Percentiles rank a stretch among this genome's conserved stretches.
Conservation (phyloP, 306 rosid genomes). For the Lagenaria siceraria region DNA sequence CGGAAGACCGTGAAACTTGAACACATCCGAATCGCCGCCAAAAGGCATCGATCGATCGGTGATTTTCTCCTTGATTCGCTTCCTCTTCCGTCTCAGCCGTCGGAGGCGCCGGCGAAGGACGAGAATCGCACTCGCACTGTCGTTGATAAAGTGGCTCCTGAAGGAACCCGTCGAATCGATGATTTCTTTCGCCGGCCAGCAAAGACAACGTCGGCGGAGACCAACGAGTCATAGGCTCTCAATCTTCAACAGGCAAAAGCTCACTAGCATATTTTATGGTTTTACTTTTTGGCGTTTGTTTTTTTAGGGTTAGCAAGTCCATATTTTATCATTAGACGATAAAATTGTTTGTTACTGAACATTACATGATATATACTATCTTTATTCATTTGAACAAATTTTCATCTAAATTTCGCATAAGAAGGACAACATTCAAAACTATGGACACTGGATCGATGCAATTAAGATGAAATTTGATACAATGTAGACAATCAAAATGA, state of each 20-base stretch:
- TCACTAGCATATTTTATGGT: not conserved
- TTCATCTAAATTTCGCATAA: not conserved
- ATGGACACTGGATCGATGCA: not conserved
- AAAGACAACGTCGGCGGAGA: conserved; percentile 13
- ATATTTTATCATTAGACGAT: not conserved
- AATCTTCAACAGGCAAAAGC: not conserved
- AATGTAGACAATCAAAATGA: not conserved
- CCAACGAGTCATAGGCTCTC: conserved; percentile 24
- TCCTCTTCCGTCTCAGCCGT: conserved; percentile 32
- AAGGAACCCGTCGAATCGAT: conserved; percentile 60
- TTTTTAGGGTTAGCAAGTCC: not conserved
- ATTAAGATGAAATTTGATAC: not conserved
- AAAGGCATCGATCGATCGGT: conserved; percentile 57
- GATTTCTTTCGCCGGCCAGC: conserved; percentile 38
- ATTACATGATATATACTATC: not conserved
- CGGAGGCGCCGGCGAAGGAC: conserved; percentile 14
- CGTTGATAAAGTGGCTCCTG: conserved; percentile 21
- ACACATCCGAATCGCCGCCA: conserved; percentile 45
- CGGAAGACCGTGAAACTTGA: conserved; percentile 74
- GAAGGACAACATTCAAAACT: not conserved
- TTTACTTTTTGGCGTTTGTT: not conserved
- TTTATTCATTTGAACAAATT: not conserved
- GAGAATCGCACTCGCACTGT: conserved; percentile 18
- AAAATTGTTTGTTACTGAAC: not conserved
- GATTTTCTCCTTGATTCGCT: conserved; percentile 85